Evolutionary conservation across 2,329 filamentous ascomycete genomes (phyloP).

Genomic region (Gyromitra esculenta): DNA sequence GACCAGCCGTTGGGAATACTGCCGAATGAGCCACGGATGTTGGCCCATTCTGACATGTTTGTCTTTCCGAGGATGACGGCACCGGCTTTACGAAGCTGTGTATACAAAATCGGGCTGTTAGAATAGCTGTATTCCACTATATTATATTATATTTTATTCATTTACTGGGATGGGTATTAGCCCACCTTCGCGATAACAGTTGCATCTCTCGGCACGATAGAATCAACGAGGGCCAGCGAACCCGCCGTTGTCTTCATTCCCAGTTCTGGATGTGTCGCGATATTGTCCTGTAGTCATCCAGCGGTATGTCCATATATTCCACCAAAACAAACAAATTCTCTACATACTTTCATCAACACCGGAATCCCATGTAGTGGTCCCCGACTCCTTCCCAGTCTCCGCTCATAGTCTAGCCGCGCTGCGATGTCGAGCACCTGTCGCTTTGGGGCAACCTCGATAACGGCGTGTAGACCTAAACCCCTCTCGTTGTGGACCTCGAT

Average conservation of each 20-base stretch:
- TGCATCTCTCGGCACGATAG: conserved; percentile 56
- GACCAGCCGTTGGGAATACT: conserved; percentile 56
- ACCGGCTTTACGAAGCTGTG: conserved; percentile 56
- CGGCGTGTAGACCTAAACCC: conserved; percentile 24
- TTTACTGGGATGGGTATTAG: too few species aligned
- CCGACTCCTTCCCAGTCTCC: conserved; percentile 36
- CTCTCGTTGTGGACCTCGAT: conserved; percentile 34
- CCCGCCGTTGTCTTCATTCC: conserved; percentile 58
- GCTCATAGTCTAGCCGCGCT: conserved; percentile 30
- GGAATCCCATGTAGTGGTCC: conserved; percentile 60
- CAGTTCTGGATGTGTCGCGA: conserved; percentile 57
- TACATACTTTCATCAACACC: conserved; percentile 59
- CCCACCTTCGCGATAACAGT: conserved; percentile 52
- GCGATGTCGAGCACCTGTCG: conserved; percentile 19
- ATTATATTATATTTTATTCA: too few species aligned
- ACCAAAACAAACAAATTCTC: neutral
- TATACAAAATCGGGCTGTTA: neutral
- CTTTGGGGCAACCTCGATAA: conserved; percentile 24
- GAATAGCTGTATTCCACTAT: neutral
- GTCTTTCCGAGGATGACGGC: conserved; percentile 60
- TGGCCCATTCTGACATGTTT: conserved; percentile 58
- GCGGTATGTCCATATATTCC: neutral
- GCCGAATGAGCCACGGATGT: conserved; percentile 51
- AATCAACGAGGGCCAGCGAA: conserved; percentile 56
- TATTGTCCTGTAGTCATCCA: conserved; percentile 57